Conservation (phyloP, 768 basidiomycete species). For the Rhizopogon salebrosus region DNA sequence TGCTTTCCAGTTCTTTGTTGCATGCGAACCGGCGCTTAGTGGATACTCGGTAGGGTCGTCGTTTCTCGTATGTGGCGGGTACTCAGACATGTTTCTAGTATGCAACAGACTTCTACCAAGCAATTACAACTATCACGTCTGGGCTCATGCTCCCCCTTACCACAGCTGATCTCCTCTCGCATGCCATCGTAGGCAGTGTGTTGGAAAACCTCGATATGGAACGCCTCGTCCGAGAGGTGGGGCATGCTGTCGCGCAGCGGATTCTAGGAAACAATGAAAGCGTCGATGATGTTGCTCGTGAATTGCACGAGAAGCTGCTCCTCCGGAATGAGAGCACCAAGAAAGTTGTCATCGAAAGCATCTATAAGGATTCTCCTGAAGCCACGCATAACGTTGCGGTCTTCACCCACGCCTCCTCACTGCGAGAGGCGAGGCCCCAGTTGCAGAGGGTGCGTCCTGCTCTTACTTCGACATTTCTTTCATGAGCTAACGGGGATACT, state of each 20-base stretch:
- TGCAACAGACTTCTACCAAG: conserved; percentile 93
- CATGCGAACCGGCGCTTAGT: conserved; percentile 93
- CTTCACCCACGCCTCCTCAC: conserved; percentile 67
- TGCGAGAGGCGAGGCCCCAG: conserved; percentile 69
- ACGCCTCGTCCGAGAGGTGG: conserved; percentile 89
- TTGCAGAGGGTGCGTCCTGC: conserved; percentile 64
- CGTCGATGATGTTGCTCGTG: conserved; percentile 93
- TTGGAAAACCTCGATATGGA: conserved; percentile 99
- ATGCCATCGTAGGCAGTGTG: conserved; percentile 95
- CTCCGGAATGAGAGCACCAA: conserved; percentile 96
- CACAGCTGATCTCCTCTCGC: conserved; percentile 89
- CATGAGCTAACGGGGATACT: conserved; percentile 2
- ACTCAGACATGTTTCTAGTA: conserved; percentile 42
- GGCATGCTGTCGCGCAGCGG: conserved; percentile 86
- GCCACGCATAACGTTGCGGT: conserved; percentile 85
- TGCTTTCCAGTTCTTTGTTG: conserved; percentile 84
- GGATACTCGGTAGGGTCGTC: conserved; percentile 70
- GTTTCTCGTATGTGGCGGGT: conserved; percentile 13
- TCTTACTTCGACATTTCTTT: not conserved
- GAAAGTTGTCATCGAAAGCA: conserved; percentile 93
- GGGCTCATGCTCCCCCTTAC: conserved; percentile 95
- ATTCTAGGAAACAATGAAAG: conserved; percentile 92
- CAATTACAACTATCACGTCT: conserved; percentile 87
- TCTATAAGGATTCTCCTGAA: conserved; percentile 89
- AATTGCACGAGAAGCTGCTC: conserved; percentile 86